Evolutionary conservation across 805 yeast genomes (phyloP), one percentile per base, ranked within the genome.

Genomic region (Wickerhamiella parazyma): DNA sequence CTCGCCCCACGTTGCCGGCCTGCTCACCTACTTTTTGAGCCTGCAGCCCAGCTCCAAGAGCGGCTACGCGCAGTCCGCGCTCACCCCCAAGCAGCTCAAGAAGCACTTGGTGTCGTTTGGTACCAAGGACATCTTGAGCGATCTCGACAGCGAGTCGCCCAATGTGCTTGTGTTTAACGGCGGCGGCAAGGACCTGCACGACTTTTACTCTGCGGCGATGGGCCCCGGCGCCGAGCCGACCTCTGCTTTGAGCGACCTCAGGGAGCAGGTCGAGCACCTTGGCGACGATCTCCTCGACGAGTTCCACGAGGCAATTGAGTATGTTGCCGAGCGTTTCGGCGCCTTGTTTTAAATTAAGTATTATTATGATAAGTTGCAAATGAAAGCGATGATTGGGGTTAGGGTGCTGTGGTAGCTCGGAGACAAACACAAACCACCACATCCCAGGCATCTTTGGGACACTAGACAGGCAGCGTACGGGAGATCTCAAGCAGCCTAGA

Each of bases 1-100:
- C 18, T 81, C 96, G 31, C 97, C 98, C 37, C 95, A 86, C 59
- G 87, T 87, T 53, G 79, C 86, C 48, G 98, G 98, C 54, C 71
- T 89, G 61, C 75, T 86, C 57, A 74, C 95, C 7, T 89, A 89
- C 71, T 89, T 75, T 67, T 68, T 87, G 60, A 80, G 94, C 6
- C 73, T 86, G 63, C 84, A 81, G 66, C 94, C 95, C 52, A 80
- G 73, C 33, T 41, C 48, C 31, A 64, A 60, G 48, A 72, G 78
- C 19, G 76, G 68, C 49, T 66, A 57, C 64, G 65, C 67, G 57
- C 63, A 65, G 34, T 61, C 68, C 42, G 64, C 68, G 34, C 60
- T 73, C 37, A 66, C 73, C 19, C 76, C 81, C 20, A 62, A 64
- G 31, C 73, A 69, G 58, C 66, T 73, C 60, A 73, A 74, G 67